Base-by-base conservation (phyloP, 441 rosid species). In the Populus trichocarpa region DNA sequence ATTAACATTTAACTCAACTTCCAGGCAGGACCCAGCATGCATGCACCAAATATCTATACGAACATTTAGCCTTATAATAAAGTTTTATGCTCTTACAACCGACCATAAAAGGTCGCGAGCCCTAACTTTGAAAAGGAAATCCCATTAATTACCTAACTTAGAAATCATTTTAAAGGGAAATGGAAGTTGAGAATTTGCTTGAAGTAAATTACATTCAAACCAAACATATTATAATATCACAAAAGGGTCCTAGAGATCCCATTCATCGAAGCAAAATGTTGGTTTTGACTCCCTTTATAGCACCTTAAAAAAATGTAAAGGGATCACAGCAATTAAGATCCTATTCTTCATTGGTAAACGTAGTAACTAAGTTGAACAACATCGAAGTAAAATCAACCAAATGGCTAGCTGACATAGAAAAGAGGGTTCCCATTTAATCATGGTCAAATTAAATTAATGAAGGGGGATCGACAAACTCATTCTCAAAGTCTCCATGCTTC, bases 301-400 rank as follows among this genome's bases (percentile, higher is more conserved):
- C 40, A 36, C 40, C 40, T 7, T 20, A 53, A 14, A 53, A 53
- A 57, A 20, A 57, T 57, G 63, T 57, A 18, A 57, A 57, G 0
- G 22, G 2, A 7, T 61, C 28, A 61, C 22, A 11, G 66, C 10
- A 23, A 10, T 0, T 0, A 22, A 61, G 66, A 61, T 23, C 66
- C 66, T 61, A 1, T 61, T 61, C 66, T 61, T 26, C 81, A 57
- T 70, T 10, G 77, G 69, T 78, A 75, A 74, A 25, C 73, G 50
- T 53, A 67, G 71, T 75, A 72, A 5, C 81, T 79, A 72, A n/a
- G 76, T 67, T 75, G 76, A 75, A 63, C 77, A 75, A 35, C 28
- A 12, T 4, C n/a, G 7, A 46, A 46, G 23, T 13, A 57, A 57
- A 57, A 20, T 18, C 2, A 59, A 59, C 26, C 40, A 28, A 30